phyloP scores from a whole-genome alignment of 2,329 filamentous ascomycete species.

The Clarireedia paspali region DNA sequence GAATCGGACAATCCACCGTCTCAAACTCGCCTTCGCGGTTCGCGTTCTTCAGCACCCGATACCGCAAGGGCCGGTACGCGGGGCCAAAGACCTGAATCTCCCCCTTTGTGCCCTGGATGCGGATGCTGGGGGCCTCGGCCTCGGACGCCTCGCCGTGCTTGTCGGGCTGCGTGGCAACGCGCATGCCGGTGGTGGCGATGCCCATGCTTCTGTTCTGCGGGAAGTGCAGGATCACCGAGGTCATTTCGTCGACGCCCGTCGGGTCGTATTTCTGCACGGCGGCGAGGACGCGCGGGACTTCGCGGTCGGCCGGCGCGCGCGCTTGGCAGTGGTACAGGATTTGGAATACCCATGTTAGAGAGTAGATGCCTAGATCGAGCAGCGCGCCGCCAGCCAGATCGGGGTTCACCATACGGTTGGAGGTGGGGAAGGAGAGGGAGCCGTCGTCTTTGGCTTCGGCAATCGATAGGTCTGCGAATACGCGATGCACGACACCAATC shows the following conservation, averaged over 20 bases:
- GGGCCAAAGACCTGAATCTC: constrained; percentile 58
- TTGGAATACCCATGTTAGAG: constrained; percentile 64
- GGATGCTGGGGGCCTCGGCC: constrained; percentile 45
- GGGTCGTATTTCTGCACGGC: constrained; percentile 50
- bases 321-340: constrained; percentile 59
- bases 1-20: constrained; percentile 33
- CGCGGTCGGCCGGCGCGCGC: constrained; percentile 17
- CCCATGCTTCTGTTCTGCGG: constrained; percentile 50
- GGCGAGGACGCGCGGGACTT: constrained; percentile 48
- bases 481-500: constrained; percentile 38
- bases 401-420: constrained; percentile 59
- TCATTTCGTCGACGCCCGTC: constrained; percentile 56
- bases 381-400: constrained; percentile 61
- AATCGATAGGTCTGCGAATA: constrained; percentile 35
- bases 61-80: constrained; percentile 47
- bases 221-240: constrained; percentile 55
- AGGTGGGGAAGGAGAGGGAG: constrained; percentile 34
- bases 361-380: constrained; percentile 63
- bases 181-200: constrained; percentile 48
- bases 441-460: constrained; percentile 43
- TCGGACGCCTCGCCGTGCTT: constrained; percentile 36
- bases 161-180: constrained; percentile 42
- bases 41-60: constrained; percentile 40
- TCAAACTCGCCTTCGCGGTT: constrained; percentile 22
- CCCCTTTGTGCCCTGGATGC: constrained; percentile 58